Conservation (phyloP, 352 stramenopile species). For the Phytophthora pinifolia region DNA sequence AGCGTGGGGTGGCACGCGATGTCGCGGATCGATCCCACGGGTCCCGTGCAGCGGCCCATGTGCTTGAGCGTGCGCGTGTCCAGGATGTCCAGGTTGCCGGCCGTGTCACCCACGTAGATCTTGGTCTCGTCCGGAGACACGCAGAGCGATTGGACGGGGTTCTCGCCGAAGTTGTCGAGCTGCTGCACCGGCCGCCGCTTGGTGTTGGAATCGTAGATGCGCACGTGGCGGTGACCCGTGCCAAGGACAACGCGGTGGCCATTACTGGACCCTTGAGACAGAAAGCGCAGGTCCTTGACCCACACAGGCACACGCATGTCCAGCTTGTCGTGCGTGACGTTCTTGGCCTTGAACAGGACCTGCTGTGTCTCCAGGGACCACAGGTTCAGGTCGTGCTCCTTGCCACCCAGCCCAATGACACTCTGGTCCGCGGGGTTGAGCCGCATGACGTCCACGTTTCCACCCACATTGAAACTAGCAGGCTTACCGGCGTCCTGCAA, state of each 20-base stretch:
- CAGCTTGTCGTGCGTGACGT: slow-evolving; percentile 86
- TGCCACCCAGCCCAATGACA: slow-evolving; percentile 74
- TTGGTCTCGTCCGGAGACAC: slow-evolving; percentile 74
- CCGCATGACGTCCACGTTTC: slow-evolving; percentile 55
- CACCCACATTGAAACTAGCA: slow-evolving; percentile 53
- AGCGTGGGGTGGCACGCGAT: slow-evolving; percentile 90
- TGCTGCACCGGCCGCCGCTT: slow-evolving; percentile 77
- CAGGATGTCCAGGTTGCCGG: slow-evolving; percentile 86
- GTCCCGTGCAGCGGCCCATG: slow-evolving; percentile 86
- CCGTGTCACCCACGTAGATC: slow-evolving; percentile 88
- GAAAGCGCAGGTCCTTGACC: slow-evolving; percentile 79
- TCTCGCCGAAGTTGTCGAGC: slow-evolving; percentile 67
- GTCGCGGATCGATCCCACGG: slow-evolving; percentile 89
- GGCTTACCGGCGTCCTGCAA: slow-evolving; percentile 41
- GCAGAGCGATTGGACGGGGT: slow-evolving; percentile 71
- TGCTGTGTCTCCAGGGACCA: slow-evolving; percentile 85
- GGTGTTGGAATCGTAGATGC: slow-evolving; percentile 89
- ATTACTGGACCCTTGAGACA: slow-evolving; percentile 63
- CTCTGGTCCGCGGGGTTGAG: slow-evolving; percentile 48
- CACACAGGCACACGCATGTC: slow-evolving; percentile 90
- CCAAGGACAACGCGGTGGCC: slow-evolving; percentile 72
- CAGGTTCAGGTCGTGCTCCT: slow-evolving; percentile 78
- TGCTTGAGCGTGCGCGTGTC: slow-evolving; percentile 89
- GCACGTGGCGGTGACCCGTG: slow-evolving; percentile 76
- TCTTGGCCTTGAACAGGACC: slow-evolving; percentile 81